Evolutionary conservation across 139 green algal species (phyloP), one percentile per base, ranked within the genome.

Genomic region (Coelastrella sp.): DNA sequence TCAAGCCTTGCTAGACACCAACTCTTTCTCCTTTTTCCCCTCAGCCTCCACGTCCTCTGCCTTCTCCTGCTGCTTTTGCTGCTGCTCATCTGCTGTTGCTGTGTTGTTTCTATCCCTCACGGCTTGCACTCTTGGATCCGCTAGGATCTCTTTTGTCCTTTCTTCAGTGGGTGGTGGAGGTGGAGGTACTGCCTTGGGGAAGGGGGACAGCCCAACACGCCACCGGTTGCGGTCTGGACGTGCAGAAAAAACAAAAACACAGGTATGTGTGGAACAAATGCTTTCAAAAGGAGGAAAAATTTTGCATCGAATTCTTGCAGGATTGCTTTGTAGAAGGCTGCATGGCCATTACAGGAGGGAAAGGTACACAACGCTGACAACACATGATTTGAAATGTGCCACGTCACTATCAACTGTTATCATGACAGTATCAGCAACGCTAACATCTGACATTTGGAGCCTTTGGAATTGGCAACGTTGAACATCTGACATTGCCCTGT

Each of bases 111-210:
- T 61, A 7, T 84, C 58, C 49, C 11, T 59, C 7, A 75, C 85
- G 57, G 73, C 85, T 27, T 83, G 72, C 59, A 90, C 85, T 10
- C 93, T 35, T 0, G 91, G 91, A 72, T 93, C 92, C 8, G 90
- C 84, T 70, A 97, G 90, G 60, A 97, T 95, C 93, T 97, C 93
- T 80, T 93, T 84, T n/a, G 91, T 93, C 25, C 94, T 89, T 89
- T 97, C 94, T 83, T 97, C 93, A 6, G 91, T 94, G 9, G 93
- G 92, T 8, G 97, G 94, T 15, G 95, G 65, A 8, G 97, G 95
- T 6, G 95, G 95, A 8, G 96, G 92, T 14, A 94, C 94, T 0
- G 93, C 93, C 78, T 90, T 92, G 56, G 97, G 96, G 84, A 98
- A 94, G 11, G 95, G 95, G 35, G 73, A 78, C 70, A 98, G 89